Percentiles rank a stretch among this genome's conserved stretches.
These are phyloP conservation scores for Globisporangium canariense DNA, from an alignment of 352 stramenopile species.

Conservation along the genomic window DNA sequence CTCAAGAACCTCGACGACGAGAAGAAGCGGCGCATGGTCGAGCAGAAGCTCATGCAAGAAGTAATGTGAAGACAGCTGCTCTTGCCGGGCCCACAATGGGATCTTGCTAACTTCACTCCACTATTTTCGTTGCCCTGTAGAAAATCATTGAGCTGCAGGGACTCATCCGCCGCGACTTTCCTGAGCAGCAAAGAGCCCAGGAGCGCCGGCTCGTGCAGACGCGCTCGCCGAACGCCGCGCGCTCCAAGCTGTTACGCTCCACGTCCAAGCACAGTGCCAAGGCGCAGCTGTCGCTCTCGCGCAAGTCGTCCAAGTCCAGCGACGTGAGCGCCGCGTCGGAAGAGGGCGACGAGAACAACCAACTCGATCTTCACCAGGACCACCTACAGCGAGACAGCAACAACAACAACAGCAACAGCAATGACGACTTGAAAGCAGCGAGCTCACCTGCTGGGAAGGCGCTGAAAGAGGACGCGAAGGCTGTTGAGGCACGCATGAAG, in stretches of 20 bases:
- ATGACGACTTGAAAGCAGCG: constrained; percentile 6
- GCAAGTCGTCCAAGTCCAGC: constrained; percentile 16
- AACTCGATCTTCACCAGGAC: background rate
- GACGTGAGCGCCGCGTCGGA: constrained; percentile 7
- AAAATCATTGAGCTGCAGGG: constrained; percentile 76
- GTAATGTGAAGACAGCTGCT: constrained; percentile 19
- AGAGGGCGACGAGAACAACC: constrained; percentile 4
- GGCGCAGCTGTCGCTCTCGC: constrained; percentile 8
- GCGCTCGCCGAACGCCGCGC: constrained; percentile 16
- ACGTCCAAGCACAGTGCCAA: constrained; percentile 11
- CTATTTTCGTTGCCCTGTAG: constrained; percentile 10
- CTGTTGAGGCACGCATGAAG: constrained; percentile 27
- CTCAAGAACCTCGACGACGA: constrained; percentile 57
- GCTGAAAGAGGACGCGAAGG: constrained; percentile 22
- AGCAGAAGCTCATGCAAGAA: constrained; percentile 68
- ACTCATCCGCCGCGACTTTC: constrained; percentile 50
- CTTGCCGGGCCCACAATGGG: background rate
- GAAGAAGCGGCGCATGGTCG: constrained; percentile 56
- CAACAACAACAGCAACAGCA: background rate
- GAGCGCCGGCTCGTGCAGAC: constrained; percentile 28
- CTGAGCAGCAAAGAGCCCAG: constrained; percentile 35
- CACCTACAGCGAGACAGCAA: constrained; percentile 13
- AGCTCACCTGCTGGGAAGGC: constrained; percentile 5
- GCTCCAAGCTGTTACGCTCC: constrained; percentile 3
- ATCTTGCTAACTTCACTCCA: background rate